Base-by-base conservation (phyloP, 2,329 filamentous ascomycete genomes). In the Ophiostoma sp. region DNA sequence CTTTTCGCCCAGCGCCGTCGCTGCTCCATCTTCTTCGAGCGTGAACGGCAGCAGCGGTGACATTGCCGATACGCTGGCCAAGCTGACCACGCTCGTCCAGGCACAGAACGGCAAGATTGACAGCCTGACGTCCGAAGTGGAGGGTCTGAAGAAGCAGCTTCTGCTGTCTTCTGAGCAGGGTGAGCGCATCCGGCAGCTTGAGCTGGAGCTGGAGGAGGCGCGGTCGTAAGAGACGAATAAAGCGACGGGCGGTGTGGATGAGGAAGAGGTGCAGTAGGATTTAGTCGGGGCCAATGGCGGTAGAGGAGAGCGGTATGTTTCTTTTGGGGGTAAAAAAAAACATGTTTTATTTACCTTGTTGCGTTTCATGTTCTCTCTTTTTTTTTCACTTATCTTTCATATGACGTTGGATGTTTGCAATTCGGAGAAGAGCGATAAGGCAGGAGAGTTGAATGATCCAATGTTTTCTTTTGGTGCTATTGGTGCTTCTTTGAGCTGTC, bases 131-230 rank as follows among this genome's bases (percentile, higher is more conserved):
- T 82, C 85, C 39, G 93, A 97, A 81, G 91, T 97, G 17, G 93
- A 96, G 79, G 87, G 88, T 19, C 86, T 98, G 77, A 97, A 97
- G 88, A 89, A 89, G 82, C 92, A 90, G 81, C 86, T 95, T 74
- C 88, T 88, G n/a, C 78, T 81, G n/a, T 84, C 85, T 17, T 85
- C 87, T 78, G 89, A 91, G 79, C 89, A 92, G 85, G 91, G 86
- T 80, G 89, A 92, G 82, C 85, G 89, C 69, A 92, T 92, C 79
- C 84, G 90, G 76, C 89, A 91, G 80, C 80, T 92, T 74, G 90
- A 92, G 82, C 83, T 92, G 70, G 90, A 92, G 81, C 82, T 92
- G 50, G 90, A 92, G 79, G 87, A 88, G 80, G 85, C 88, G 28
- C 84, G 88, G 77, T 91, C 89, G 76, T 91, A 63, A 69, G 3